Percentiles rank a stretch among this genome's conserved stretches.
Conservation (phyloP, 352 stramenopile genomes). For the Pythium scleroteichum region DNA sequence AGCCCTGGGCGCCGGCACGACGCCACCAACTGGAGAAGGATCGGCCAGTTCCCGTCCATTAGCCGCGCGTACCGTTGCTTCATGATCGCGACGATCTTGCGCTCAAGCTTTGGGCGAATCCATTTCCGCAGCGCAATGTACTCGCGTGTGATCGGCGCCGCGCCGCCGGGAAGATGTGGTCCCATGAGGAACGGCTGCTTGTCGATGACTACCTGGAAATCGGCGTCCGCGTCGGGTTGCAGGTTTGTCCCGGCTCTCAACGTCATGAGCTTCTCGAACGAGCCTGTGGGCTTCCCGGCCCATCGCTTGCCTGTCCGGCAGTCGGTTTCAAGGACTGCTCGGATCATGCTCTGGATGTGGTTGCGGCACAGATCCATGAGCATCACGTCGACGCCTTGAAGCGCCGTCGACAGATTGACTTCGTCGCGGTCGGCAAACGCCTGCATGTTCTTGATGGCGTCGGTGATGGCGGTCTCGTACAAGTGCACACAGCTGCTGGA, state of each 20-base stretch:
- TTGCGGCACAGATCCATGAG: conserved; percentile 57
- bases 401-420: conserved; percentile 32
- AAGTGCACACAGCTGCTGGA: conserved; percentile 42
- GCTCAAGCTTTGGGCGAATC: conserved; percentile 46
- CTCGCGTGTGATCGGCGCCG: conserved; percentile 36
- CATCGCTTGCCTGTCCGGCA: conserved; percentile 40
- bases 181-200: background rate
- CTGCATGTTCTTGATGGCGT: conserved; percentile 38
- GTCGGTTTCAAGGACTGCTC: conserved; percentile 50
- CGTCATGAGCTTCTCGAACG: conserved; percentile 28
- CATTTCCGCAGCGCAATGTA: conserved; percentile 47
- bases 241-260: conserved; percentile 24
- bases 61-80: conserved; percentile 46
- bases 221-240: background rate
- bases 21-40: conserved; percentile 26
- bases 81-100: conserved; percentile 45
- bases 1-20: conserved; percentile 26
- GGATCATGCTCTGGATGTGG: conserved; percentile 57
- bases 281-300: conserved; percentile 26
- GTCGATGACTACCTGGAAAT: conserved; percentile 13
- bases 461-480: conserved; percentile 49
- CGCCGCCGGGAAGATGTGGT: conserved; percentile 8
- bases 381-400: conserved; percentile 48
- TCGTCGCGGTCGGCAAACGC: conserved; percentile 23
- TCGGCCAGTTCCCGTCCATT: conserved; percentile 39